phyloP scores from a whole-genome alignment of 1,284 basidiomycete genomes.

The Naganishia albida region DNA sequence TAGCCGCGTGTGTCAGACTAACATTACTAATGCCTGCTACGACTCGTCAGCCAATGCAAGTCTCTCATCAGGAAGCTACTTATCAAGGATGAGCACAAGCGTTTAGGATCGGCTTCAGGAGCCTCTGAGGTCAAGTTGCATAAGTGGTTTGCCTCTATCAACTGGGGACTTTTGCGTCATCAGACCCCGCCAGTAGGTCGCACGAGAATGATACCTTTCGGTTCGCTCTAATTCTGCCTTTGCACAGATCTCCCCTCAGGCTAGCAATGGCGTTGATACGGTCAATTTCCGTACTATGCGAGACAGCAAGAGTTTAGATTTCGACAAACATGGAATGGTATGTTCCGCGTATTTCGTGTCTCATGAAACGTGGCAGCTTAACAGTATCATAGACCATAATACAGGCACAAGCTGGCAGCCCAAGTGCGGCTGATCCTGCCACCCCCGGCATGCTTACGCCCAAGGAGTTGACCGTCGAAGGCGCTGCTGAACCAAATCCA shows the following conservation, averaged over 20 bases:
- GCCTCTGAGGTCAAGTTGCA: constrained; percentile 98
- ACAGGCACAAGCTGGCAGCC: constrained; percentile 51
- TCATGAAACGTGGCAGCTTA: background rate
- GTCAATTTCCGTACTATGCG: constrained; percentile 88
- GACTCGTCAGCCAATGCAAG: constrained; percentile 68
- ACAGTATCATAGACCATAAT: constrained; percentile 44
- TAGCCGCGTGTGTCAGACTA: constrained; percentile 80
- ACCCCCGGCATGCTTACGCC: constrained; percentile 58
- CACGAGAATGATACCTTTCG: background rate
- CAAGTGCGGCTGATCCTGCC: constrained; percentile 51
- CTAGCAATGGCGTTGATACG: constrained; percentile 79
- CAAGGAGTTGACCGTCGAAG: constrained; percentile 46
- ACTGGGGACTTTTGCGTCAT: constrained; percentile 94
- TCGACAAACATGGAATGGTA: constrained; percentile 61
- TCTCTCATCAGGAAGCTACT: constrained; percentile 83
- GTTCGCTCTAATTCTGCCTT: background rate
- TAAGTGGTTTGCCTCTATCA: constrained; percentile 96
- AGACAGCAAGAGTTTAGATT: constrained; percentile 84
- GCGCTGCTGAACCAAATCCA: constrained; percentile 51
- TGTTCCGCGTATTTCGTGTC: constrained; percentile 18
- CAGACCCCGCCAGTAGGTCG: constrained; percentile 79
- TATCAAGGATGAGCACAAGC: constrained; percentile 87
- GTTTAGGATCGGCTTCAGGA: constrained; percentile 86
- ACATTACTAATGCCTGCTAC: constrained; percentile 55
- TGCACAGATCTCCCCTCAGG: constrained; percentile 76